Evolutionary conservation across 139 green algal species (phyloP), one percentile per base, ranked within the genome.

Genomic region (Protoeuglena noctilucae): DNA sequence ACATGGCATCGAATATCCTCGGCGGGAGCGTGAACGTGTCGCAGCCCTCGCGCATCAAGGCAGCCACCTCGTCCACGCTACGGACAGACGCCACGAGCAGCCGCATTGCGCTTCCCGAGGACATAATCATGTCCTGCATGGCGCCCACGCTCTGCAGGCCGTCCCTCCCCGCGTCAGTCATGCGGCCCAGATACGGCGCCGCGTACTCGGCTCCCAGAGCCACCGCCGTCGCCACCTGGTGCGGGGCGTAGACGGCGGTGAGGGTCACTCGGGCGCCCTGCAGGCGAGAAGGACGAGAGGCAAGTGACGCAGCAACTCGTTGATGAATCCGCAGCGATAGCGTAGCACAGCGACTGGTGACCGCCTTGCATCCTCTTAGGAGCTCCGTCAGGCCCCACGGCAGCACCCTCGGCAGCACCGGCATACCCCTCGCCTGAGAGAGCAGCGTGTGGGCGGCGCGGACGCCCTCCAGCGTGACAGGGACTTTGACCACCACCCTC

Each of bases 1-100:
- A 62, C 59, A 86, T 63, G 25, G 67, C 31, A 30, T 65, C 45
- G 3, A 65, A 69, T 4, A 92, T 64, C 0, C 64, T 54, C 3
- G 82, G 80, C 6, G 63, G 70, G 53, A 92, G 72, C 21, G 83
- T 88, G 62, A 93, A 93, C 4, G 83, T 93, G 63, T 88, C 70
- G 54, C 73, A 84, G 28, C 76, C 76, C 61, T 74, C 45, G 3
- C 70, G 70, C 2, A 79, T 71, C 23, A 93, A 58, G 0, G 34
- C 51, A 0, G 75, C 57, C 27, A 93, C 69, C 19, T 85, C 66
- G 6, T 48, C 41, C 0, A 65, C 57, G 12, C 59, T 62, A 2
- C 79, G 61, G 28, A 93, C 56, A 7, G 53, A 74, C 3, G 82
- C 82, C 40, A 93, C 82, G 58, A 93, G 54, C 16, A 92, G 61